Conservation (phyloP, 768 basidiomycete genomes). For the Vishniacozyma victoriae region DNA sequence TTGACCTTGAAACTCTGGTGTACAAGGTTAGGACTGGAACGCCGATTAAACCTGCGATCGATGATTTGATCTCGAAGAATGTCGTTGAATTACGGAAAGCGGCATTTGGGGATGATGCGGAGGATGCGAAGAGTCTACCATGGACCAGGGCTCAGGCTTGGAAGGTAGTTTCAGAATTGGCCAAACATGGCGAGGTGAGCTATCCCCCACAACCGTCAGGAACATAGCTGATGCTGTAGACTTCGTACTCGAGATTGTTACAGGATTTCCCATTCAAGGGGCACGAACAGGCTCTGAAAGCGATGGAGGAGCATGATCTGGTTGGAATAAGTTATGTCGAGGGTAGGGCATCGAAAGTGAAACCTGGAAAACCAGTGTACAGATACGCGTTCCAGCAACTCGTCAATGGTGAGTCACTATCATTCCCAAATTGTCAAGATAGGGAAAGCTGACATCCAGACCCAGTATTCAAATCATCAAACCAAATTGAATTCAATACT, state of each 20-base stretch:
- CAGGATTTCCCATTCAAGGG: constrained; percentile 85
- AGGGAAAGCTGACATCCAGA: constrained; percentile 51
- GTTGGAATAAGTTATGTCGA: constrained; percentile 72
- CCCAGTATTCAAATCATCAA: constrained; percentile 67
- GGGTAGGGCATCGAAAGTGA: constrained; percentile 75
- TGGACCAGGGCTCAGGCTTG: constrained; percentile 89
- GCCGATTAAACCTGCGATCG: constrained; percentile 70
- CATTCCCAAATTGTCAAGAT: background rate
- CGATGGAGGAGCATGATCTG: constrained; percentile 77
- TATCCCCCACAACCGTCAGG: no score
- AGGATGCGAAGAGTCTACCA: constrained; percentile 72
- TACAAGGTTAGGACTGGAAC: constrained; percentile 76
- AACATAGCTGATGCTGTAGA: constrained; percentile 49
- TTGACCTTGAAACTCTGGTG: constrained; percentile 55
- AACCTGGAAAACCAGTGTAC: constrained; percentile 86
- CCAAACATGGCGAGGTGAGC: constrained; percentile 55
- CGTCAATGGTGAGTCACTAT: constrained; percentile 58
- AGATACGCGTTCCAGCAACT: constrained; percentile 76
- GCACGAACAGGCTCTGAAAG: constrained; percentile 71
- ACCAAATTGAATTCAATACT: constrained; percentile 73
- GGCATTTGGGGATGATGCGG: constrained; percentile 85
- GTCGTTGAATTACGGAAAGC: constrained; percentile 80
- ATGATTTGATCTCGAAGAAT: constrained; percentile 76
- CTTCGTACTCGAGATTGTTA: constrained; percentile 75
- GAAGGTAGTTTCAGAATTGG: constrained; percentile 68